These are phyloP conservation scores for Suillus weaverae DNA, from an alignment of 768 basidiomycete species.

Conservation along the genomic window DNA sequence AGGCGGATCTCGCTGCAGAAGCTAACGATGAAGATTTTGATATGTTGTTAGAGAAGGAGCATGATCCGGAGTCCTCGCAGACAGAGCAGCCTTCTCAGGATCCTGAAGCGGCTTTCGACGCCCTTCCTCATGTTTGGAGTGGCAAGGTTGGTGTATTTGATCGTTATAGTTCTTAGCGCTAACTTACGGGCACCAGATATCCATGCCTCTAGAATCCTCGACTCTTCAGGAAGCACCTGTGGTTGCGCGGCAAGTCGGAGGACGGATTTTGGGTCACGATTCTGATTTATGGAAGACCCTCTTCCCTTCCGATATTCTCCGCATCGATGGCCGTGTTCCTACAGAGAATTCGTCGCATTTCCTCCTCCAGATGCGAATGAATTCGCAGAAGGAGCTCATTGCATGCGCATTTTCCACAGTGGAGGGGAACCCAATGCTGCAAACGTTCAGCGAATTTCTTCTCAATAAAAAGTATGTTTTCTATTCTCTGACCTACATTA, in stretches of 20 bases:
- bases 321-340: constrained; percentile 84
- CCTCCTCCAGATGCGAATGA: constrained; percentile 75
- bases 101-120: constrained; percentile 53
- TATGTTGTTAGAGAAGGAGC: constrained; percentile 73
- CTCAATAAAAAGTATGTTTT: constrained; percentile 66
- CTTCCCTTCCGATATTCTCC: constrained; percentile 67
- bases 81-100: constrained; percentile 35
- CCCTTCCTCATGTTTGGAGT: constrained; percentile 64
- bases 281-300: constrained; percentile 74
- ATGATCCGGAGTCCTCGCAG: constrained; percentile 33
- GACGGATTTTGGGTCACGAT: constrained; percentile 54
- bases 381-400: constrained; percentile 74
- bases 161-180: constrained; percentile 4
- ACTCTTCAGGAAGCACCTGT: constrained; percentile 67
- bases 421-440: constrained; percentile 48
- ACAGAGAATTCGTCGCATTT: constrained; percentile 76
- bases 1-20: constrained; percentile 40
- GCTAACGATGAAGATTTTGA: constrained; percentile 84
- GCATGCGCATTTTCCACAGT: constrained; percentile 72
- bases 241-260: constrained; percentile 78
- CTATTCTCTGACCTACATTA: constrained; percentile 10
- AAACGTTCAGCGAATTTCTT: constrained; percentile 64
- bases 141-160: constrained; percentile 57
- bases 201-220: constrained; percentile 77
- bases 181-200: constrained; percentile 48